These are phyloP conservation scores for Trichoderma guizhouense DNA, from an alignment of 2,329 filamentous ascomycete species.

Conservation along the genomic window DNA sequence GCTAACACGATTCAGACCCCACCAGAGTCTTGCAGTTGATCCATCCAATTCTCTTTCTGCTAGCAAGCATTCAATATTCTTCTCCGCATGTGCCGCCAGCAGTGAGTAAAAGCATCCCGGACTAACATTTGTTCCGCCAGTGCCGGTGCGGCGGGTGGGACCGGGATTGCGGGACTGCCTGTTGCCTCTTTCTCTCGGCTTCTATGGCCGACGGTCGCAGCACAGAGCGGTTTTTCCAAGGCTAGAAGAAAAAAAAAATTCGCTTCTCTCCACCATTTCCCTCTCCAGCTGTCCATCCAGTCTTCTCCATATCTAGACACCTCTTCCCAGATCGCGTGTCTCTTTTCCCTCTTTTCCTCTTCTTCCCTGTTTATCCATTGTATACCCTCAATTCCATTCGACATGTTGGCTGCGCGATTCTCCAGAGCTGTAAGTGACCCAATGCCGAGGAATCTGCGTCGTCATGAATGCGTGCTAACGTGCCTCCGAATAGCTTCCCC, in stretches of 20 bases:
- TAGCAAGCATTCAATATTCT: neutral
- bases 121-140: neutral
- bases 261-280: slow-evolving; percentile 28
- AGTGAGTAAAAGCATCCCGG: neutral
- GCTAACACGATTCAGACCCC: neutral
- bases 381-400: slow-evolving; percentile 42
- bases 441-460: neutral
- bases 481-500: slow-evolving; percentile 61
- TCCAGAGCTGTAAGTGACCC: slow-evolving; percentile 66
- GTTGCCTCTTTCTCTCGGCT: slow-evolving; percentile 42
- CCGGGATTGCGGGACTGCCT: slow-evolving; percentile 21
- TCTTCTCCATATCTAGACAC: slow-evolving; percentile 24
- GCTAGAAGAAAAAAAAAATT: slow-evolving; percentile 33
- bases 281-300: slow-evolving; percentile 25
- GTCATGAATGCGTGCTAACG: slow-evolving; percentile 22
- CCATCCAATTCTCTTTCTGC: neutral
- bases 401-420: slow-evolving; percentile 70
- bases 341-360: slow-evolving; percentile 26
- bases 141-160: slow-evolving; percentile 12
- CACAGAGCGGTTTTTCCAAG: slow-evolving; percentile 10
- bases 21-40: neutral
- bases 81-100: neutral
- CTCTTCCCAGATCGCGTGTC: slow-evolving; percentile 30
- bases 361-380: slow-evolving; percentile 32
- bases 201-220: slow-evolving; percentile 37